Percentiles rank a stretch among this genome's conserved stretches.
Conservation (phyloP, 371 early-diverging fungal species). For the Dinochytrium kinnereticum region DNA sequence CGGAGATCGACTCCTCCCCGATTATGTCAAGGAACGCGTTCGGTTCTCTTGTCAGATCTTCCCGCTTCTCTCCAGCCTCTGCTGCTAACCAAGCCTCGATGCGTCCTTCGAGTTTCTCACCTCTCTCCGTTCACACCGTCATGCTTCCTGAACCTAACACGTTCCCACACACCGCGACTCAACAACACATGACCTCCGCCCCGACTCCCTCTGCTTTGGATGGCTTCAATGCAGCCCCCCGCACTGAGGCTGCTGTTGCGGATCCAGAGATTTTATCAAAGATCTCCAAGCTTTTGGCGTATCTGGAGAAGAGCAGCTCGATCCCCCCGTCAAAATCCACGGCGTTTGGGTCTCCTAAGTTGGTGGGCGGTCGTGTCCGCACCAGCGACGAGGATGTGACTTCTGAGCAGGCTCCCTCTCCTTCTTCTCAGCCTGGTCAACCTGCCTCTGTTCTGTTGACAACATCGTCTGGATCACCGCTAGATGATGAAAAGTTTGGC, state of each 20-base stretch:
- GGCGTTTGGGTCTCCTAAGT: neutral
- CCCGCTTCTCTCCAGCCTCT: conserved; percentile 8
- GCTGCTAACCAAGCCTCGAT: conserved; percentile 1
- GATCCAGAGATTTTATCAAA: neutral
- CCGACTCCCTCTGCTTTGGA: too few relatives aligned
- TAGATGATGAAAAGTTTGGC: neutral
- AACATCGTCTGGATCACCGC: neutral
- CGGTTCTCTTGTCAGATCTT: conserved; percentile 1
- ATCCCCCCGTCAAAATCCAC: neutral
- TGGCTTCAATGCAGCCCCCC: too few relatives aligned
- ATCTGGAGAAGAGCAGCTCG: neutral
- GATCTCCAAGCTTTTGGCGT: conserved; percentile 4
- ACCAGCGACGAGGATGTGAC: neutral
- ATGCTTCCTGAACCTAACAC: neutral
- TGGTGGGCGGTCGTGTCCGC: too few relatives aligned
- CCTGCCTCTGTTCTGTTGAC: neutral
- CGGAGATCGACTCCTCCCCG: neutral
- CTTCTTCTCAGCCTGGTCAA: neutral
- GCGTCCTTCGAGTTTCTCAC: neutral
- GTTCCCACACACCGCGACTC: neutral
- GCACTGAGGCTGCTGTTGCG: neutral
- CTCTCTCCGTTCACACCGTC: conserved; percentile 15
- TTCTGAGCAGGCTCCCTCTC: neutral
- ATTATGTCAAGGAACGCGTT: neutral
- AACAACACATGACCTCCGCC: too few relatives aligned